phyloP scores from a whole-genome alignment of 371 early-diverging fungal genomes.

The Lichtheimia ornata region DNA sequence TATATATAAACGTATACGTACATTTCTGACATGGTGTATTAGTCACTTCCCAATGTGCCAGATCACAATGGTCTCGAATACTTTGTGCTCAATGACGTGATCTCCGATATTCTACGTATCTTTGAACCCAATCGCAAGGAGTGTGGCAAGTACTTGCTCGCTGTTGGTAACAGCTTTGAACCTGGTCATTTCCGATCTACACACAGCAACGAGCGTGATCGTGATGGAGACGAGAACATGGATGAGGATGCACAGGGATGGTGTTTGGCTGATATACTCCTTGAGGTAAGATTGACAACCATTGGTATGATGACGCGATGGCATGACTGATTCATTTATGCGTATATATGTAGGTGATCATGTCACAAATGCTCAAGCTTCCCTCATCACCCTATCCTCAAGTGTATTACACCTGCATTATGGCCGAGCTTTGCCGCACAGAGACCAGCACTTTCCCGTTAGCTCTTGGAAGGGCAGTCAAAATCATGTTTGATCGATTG shows the following conservation, averaged over 20 bases:
- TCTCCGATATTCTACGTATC: conserved; percentile 74
- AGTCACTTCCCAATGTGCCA: conserved; percentile 41
- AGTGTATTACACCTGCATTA: conserved; percentile 81
- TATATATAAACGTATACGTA: background rate
- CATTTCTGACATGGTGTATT: background rate
- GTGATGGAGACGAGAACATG: conserved; percentile 14
- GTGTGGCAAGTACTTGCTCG: conserved; percentile 70
- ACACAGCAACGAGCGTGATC: conserved; percentile 10
- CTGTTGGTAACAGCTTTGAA: conserved; percentile 58
- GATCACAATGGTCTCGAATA: conserved; percentile 63
- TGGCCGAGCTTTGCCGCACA: conserved; percentile 82
- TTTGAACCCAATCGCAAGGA: conserved; percentile 84
- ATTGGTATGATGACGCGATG: background rate
- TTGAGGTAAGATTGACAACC: conserved; percentile 29
- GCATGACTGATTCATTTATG: background rate
- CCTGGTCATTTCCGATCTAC: conserved; percentile 48
- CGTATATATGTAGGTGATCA: conserved; percentile 32
- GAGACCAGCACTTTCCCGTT: conserved; percentile 67
- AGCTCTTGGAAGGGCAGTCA: conserved; percentile 61
- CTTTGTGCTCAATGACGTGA: conserved; percentile 79
- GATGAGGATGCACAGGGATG: conserved; percentile 32
- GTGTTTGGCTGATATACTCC: conserved; percentile 37
- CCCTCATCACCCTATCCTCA: conserved; percentile 66
- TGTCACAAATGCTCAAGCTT: conserved; percentile 70
- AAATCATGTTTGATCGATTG: conserved; percentile 63